Percentiles rank a stretch among this genome's conserved stretches.
These are phyloP conservation scores for Sphenostylis stenocarpa DNA, from an alignment of 306 rosid genomes.

Conservation along the genomic window DNA sequence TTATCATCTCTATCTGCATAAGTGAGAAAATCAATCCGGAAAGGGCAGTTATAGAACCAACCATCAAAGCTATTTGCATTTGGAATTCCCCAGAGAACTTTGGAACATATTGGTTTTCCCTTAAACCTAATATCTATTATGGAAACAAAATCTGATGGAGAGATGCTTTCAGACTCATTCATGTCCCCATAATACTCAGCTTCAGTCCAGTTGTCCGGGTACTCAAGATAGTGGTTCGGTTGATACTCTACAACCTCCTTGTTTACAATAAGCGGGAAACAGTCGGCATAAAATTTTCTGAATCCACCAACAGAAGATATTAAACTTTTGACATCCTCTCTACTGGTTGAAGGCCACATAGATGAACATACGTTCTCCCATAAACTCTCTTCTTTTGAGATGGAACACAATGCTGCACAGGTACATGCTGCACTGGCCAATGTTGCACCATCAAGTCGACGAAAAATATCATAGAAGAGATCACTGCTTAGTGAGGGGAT, in stretches of 20 bases:
- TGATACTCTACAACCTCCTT: constrained; percentile 58
- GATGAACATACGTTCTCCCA: constrained; percentile 82
- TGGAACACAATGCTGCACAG: constrained; percentile 65
- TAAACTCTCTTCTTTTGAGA: constrained; percentile 72
- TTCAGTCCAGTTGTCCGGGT: constrained; percentile 76
- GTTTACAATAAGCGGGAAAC: constrained; percentile 71
- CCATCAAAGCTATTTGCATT: constrained; percentile 63
- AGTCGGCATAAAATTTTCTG: constrained; percentile 79
- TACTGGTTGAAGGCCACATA: constrained; percentile 76
- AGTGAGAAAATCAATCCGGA: constrained; percentile 71
- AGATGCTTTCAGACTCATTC: constrained; percentile 48
- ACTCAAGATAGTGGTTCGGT: constrained; percentile 46
- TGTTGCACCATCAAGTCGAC: constrained; percentile 74
- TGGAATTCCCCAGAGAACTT: constrained; percentile 82
- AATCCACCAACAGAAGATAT: constrained; percentile 71
- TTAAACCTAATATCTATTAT: constrained; percentile 69
- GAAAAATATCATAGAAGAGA: constrained; percentile 69
- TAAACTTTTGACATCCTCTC: constrained; percentile 68
- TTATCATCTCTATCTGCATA: constrained; percentile 57
- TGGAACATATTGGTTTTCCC: constrained; percentile 66
- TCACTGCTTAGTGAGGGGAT: constrained; percentile 66
- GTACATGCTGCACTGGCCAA: constrained; percentile 81
- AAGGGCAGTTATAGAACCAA: constrained; percentile 81
- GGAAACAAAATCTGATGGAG: constrained; percentile 74
- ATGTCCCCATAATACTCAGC: constrained; percentile 71